phyloP scores from a whole-genome alignment of 1,139 yeast species.

The Yamadazyma sp. region DNA sequence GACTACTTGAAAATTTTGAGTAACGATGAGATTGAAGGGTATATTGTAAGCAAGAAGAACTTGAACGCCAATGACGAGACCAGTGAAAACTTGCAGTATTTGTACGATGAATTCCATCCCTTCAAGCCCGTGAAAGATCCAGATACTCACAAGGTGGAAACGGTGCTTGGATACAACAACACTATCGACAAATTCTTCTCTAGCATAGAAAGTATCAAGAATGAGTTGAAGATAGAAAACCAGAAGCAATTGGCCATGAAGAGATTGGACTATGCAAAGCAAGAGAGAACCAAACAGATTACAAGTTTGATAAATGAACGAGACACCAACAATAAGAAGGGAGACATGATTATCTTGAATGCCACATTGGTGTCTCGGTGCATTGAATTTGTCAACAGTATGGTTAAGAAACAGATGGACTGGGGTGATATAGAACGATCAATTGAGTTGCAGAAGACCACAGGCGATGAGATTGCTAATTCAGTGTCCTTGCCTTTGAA shows the following conservation, averaged over 20 bases:
- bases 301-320: constrained; percentile 67
- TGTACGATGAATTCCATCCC: constrained; percentile 86
- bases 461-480: constrained; percentile 64
- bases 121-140: constrained; percentile 54
- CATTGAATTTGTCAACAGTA: constrained; percentile 60
- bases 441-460: constrained; percentile 65
- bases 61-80: constrained; percentile 38
- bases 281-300: constrained; percentile 72
- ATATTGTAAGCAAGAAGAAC: constrained; percentile 64
- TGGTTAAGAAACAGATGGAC: constrained; percentile 86
- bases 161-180: constrained; percentile 65
- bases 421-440: constrained; percentile 87
- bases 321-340: constrained; percentile 62
- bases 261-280: constrained; percentile 70
- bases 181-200: constrained; percentile 86
- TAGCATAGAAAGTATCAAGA: constrained; percentile 77
- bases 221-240: constrained; percentile 54
- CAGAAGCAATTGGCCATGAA: constrained; percentile 75
- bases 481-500: constrained; percentile 69
- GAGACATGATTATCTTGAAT: constrained; percentile 68
- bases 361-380: constrained; percentile 76
- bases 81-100: constrained; percentile 42
- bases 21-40: constrained; percentile 44
- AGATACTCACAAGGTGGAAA: constrained; percentile 32
- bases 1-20: constrained; percentile 30